Conservation (phyloP, 1,139 yeast genomes). For the Trichomonascaceae sp. region DNA sequence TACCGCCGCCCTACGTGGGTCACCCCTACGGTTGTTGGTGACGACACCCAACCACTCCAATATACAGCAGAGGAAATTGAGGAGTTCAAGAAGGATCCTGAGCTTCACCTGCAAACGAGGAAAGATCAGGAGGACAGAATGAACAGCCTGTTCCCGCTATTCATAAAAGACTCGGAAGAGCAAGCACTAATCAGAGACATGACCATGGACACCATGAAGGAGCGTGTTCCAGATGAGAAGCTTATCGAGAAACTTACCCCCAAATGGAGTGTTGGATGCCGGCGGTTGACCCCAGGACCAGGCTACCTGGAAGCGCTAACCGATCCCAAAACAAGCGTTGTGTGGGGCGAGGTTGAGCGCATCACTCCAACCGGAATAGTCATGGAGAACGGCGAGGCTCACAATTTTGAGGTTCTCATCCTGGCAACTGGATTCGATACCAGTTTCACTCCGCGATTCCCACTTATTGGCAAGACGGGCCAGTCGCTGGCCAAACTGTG, state of each 20-base stretch:
- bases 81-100: slow-evolving; percentile 9
- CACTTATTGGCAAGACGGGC: slow-evolving; percentile 8
- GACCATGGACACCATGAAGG: slow-evolving; percentile 6
- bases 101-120: slow-evolving; percentile 7
- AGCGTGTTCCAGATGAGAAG: slow-evolving; percentile 6
- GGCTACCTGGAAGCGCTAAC: slow-evolving; percentile 17
- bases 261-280: slow-evolving; percentile 10
- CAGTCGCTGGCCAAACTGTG: slow-evolving; percentile 1
- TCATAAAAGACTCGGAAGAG: slow-evolving; percentile 8
- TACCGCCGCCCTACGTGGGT: slow-evolving; percentile 7
- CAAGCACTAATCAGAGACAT: slow-evolving; percentile 4
- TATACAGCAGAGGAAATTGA: slow-evolving; percentile 8
- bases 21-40: slow-evolving; percentile 5
- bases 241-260: slow-evolving; percentile 10
- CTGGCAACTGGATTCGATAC: slow-evolving; percentile 17
- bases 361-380: slow-evolving; percentile 12
- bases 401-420: slow-evolving; percentile 14
- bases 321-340: slow-evolving; percentile 15
- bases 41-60: no score
- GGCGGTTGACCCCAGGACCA: slow-evolving; percentile 13
- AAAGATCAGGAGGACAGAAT: slow-evolving; percentile 8
- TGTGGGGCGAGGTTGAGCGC: slow-evolving; percentile 7
- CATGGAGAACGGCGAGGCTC: slow-evolving; percentile 11
- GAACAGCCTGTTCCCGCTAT: slow-evolving; percentile 6
- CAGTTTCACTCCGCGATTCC: slow-evolving; percentile 13